Evolutionary conservation across 805 yeast species (phyloP).

Genomic region (Blastobotrys americana): DNA sequence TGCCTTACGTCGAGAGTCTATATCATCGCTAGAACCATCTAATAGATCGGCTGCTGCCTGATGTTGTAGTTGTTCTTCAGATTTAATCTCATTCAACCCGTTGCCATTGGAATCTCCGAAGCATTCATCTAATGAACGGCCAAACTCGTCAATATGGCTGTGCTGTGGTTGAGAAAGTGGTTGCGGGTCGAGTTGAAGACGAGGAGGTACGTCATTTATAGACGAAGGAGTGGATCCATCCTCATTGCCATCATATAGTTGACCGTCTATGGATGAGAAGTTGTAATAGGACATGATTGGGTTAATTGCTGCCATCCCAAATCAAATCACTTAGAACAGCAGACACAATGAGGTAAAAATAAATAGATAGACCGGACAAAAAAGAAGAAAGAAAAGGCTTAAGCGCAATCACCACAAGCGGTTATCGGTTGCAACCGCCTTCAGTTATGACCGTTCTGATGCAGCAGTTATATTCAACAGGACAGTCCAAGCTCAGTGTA

Average conservation of each 20-base stretch:
- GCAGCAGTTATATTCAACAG: no score
- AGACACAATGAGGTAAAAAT: no score
- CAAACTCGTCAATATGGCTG: background rate
- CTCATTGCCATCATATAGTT: background rate
- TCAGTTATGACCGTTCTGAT: no score
- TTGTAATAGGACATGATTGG: background rate
- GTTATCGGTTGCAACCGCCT: no score
- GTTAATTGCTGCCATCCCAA: background rate
- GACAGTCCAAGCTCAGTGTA: no score
- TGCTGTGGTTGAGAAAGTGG: background rate
- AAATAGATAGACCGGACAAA: no score
- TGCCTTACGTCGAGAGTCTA: conserved; percentile 53
- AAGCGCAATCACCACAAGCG: no score
- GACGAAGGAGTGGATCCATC: background rate
- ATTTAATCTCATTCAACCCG: background rate
- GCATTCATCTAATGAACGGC: background rate
- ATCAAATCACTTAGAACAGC: no score
- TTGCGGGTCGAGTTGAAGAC: background rate
- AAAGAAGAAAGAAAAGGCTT: no score
- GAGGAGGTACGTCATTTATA: background rate
- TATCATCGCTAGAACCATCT: background rate
- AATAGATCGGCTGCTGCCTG: background rate
- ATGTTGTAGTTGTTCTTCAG: background rate
- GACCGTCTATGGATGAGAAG: background rate
- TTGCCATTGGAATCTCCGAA: background rate